A percentile compares a stretch with the other conserved stretches of the same genome.
phyloP scores from a whole-genome alignment of 2,329 filamentous ascomycete species.

The Neocucurbitaria cava region DNA sequence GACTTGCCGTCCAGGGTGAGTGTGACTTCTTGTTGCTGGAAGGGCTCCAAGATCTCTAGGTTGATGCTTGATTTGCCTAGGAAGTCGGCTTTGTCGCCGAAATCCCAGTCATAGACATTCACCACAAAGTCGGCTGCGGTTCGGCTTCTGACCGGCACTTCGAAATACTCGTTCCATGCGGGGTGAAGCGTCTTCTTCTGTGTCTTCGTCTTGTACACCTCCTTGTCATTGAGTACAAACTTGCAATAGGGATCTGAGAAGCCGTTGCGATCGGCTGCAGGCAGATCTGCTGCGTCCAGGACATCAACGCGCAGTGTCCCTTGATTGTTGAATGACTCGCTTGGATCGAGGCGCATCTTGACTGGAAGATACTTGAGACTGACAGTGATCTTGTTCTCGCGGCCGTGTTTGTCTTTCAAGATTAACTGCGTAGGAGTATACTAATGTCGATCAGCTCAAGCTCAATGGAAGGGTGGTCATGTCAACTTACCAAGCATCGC shows the following conservation, averaged over 20 bases:
- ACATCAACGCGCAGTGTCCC: conserved; percentile 93
- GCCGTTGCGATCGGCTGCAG: conserved; percentile 92
- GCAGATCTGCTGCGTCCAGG: conserved; percentile 84
- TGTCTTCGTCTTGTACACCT: conserved; percentile 92
- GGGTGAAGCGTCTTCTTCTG: conserved; percentile 97
- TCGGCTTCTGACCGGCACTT: conserved; percentile 79
- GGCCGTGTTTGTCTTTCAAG: conserved; percentile 79
- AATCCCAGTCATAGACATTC: conserved; percentile 94
- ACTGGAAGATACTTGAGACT: conserved; percentile 95
- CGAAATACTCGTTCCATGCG: conserved; percentile 96
- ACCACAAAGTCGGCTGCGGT: conserved; percentile 84
- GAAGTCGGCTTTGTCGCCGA: conserved; percentile 91
- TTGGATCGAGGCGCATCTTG: conserved; percentile 90
- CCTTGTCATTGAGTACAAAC: conserved; percentile 86
- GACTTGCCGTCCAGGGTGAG: conserved; percentile 87
- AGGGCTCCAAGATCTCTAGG: conserved; percentile 82
- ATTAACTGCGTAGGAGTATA: conserved; percentile 88
- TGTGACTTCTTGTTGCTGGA: conserved; percentile 76
- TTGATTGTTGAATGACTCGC: conserved; percentile 99
- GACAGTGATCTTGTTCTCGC: conserved; percentile 80
- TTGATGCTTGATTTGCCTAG: conserved; percentile 80
- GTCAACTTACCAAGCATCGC: conserved; percentile 74
- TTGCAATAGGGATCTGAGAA: conserved; percentile 98
- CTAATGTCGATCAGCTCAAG: conserved; percentile 51
- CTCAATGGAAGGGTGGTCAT: conserved; percentile 6